Percentiles rank a stretch among this genome's conserved stretches.
phyloP scores from a whole-genome alignment of 2,329 filamentous ascomycete species.

The Cladorrhinum sp. region DNA sequence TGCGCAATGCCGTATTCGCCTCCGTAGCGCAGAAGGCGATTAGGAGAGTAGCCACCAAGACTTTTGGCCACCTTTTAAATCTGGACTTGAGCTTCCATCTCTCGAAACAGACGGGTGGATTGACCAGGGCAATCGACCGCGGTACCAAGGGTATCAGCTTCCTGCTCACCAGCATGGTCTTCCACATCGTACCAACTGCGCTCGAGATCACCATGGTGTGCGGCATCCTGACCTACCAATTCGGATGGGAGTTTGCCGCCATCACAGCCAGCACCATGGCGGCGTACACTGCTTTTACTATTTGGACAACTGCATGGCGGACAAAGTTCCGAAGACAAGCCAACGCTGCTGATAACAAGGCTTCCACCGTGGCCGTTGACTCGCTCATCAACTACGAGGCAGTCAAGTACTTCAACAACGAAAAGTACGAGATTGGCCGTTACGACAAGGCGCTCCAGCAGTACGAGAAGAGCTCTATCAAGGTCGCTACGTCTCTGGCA shows the following conservation, averaged over 20 bases:
- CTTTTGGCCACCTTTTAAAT: constrained; percentile 84
- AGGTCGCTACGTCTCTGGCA: constrained; percentile 89
- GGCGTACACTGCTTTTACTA: constrained; percentile 94
- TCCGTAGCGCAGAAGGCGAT: constrained; percentile 97
- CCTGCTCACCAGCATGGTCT: constrained; percentile 94
- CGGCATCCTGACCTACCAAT: constrained; percentile 94
- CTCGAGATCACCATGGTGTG: constrained; percentile 95
- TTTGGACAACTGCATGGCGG: constrained; percentile 92
- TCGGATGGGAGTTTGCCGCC: constrained; percentile 84
- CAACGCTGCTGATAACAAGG: constrained; percentile 93
- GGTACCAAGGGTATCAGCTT: constrained; percentile 99
- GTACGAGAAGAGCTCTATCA: constrained; percentile 94
- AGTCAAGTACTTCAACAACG: constrained; percentile 99
- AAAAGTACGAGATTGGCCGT: constrained; percentile 85
- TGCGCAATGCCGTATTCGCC: constrained; percentile 94
- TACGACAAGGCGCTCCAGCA: constrained; percentile 83
- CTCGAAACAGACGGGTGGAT: constrained; percentile 86
- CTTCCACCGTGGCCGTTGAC: constrained; percentile 92
- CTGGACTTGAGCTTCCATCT: constrained; percentile 94
- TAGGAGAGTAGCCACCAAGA: constrained; percentile 81
- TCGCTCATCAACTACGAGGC: constrained; percentile 98
- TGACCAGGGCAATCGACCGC: constrained; percentile 91
- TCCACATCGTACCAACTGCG: constrained; percentile 90
- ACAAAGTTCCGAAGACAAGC: constrained; percentile 94
- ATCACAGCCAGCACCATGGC: constrained; percentile 91